Conservation (phyloP, 2,329 filamentous ascomycete species). For the Gnomoniopsis smithogilvyi region DNA sequence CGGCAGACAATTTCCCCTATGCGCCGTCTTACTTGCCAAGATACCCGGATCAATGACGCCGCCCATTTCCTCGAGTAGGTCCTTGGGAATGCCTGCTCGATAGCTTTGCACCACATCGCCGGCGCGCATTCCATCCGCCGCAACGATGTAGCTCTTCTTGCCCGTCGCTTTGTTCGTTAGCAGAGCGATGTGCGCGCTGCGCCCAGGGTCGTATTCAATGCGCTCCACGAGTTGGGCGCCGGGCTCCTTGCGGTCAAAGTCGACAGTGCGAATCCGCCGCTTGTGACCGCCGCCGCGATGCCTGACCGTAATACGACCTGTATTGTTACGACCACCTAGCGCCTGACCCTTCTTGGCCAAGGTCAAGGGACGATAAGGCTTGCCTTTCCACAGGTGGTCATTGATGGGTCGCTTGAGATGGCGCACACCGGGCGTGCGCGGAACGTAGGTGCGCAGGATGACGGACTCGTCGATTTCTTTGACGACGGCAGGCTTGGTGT, state of each 20-base stretch:
- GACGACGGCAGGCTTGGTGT: background rate
- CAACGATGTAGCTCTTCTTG: conserved; percentile 85
- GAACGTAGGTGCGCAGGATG: conserved; percentile 81
- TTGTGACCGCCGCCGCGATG: conserved; percentile 92
- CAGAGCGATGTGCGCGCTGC: conserved; percentile 89
- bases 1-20: conserved; percentile 91
- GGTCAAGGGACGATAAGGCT: conserved; percentile 78
- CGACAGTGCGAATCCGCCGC: conserved; percentile 85
- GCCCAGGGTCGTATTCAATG: conserved; percentile 93
- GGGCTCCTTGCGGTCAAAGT: conserved; percentile 75
- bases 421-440: conserved; percentile 85
- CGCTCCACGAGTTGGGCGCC: conserved; percentile 87
- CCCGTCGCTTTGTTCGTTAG: conserved; percentile 71
- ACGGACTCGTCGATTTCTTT: conserved; percentile 34
- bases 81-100: conserved; percentile 80
- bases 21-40: conserved; percentile 88
- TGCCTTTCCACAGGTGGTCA: conserved; percentile 94
- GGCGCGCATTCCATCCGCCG: conserved; percentile 88
- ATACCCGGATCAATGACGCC: conserved; percentile 93
- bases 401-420: conserved; percentile 92
- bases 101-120: conserved; percentile 94
- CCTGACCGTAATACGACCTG: conserved; percentile 79
- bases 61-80: conserved; percentile 88
- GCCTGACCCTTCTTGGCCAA: conserved; percentile 89
- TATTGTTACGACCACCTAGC: conserved; percentile 89